A percentile compares a stretch with the other conserved stretches of the same genome.
These are phyloP conservation scores for Podospora conica DNA, from an alignment of 495 filamentous ascomycete species.

Conservation along the genomic window DNA sequence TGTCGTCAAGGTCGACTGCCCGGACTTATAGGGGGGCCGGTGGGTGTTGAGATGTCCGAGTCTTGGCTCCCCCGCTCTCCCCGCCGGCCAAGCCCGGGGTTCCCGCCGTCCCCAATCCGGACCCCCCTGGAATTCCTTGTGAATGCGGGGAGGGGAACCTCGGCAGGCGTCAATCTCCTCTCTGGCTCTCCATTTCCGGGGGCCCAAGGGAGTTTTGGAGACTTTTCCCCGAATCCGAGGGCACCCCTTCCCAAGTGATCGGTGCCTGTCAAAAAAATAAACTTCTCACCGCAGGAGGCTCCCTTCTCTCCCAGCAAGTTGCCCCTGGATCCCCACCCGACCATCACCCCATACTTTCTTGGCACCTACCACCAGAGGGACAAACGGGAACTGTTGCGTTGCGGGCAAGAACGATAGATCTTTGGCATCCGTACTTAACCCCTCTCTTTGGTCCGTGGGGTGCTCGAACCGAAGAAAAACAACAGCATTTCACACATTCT, in stretches of 20 bases:
- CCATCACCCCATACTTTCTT: background rate
- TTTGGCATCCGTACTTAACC: no score
- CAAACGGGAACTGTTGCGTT: no score
- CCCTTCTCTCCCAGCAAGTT: background rate
- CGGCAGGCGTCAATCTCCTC: background rate
- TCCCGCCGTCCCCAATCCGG: no score
- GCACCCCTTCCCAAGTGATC: background rate
- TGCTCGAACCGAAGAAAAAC: no score
- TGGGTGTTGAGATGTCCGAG: no score
- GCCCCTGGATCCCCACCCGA: background rate
- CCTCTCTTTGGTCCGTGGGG: no score
- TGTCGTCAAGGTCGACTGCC: background rate
- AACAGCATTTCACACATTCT: no score
- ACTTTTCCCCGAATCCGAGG: background rate
- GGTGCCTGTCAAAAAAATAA: background rate
- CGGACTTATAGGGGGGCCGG: no score
- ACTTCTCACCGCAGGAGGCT: background rate
- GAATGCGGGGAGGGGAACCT: background rate
- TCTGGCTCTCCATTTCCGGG: background rate
- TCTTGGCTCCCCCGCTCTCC: background rate
- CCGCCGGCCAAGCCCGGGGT: no score
- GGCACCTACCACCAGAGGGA: background rate
- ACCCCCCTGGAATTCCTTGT: background rate
- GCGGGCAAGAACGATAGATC: no score
- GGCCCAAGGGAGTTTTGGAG: background rate